These are phyloP conservation scores for Linnemannia zychae DNA, from an alignment of 192 early-diverging fungal species.

Conservation along the genomic window DNA sequence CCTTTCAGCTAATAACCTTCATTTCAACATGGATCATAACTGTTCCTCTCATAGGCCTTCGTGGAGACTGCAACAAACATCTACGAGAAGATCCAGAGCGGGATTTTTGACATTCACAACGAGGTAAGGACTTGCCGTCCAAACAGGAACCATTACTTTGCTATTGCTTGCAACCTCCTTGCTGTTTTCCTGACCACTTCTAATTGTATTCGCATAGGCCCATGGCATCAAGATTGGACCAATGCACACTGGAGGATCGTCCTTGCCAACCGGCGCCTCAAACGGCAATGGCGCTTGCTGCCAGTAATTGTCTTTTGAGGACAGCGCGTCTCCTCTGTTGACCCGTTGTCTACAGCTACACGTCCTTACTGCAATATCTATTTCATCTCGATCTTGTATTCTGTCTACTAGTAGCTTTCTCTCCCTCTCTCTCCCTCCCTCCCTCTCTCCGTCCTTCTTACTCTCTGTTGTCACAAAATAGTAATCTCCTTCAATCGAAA, in stretches of 20 bases:
- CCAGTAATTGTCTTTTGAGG: conserved; percentile 35
- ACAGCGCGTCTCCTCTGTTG: not conserved
- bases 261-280: conserved; percentile 61
- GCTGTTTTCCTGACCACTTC: no score
- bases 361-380: conserved; percentile 17
- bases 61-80: conserved; percentile 85
- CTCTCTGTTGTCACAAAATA: not conserved
- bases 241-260: conserved; percentile 68
- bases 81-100: conserved; percentile 83
- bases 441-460: not conserved
- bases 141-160: not conserved
- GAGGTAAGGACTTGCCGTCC: conserved; percentile 55
- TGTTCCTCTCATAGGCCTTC: conserved; percentile 66
- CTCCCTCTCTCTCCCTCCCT: conserved; percentile 8
- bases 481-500: not conserved
- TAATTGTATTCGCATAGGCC: conserved; percentile 42
- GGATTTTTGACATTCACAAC: conserved; percentile 80
- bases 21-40: not conserved
- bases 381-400: conserved; percentile 3
- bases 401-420: not conserved
- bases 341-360: conserved; percentile 13
- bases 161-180: no score
- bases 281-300: conserved; percentile 55
- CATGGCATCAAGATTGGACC: conserved; percentile 74
- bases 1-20: not conserved